Conservation (phyloP, 345 rosid species). For the Dovyalis caffra region DNA sequence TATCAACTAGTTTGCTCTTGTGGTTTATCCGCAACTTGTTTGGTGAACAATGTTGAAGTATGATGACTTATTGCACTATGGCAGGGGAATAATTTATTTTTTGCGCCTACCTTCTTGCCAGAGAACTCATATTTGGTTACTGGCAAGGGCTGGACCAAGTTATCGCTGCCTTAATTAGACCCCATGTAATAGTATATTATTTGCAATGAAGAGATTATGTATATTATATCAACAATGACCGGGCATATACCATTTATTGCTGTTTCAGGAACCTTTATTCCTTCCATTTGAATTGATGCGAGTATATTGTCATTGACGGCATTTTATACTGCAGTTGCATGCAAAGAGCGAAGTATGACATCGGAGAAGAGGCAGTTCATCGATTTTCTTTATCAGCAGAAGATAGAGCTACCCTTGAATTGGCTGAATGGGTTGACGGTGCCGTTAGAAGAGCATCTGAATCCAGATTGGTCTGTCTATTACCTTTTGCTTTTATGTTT, state of each 20-base stretch:
- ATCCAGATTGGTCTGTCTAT: slow-evolving; percentile 25
- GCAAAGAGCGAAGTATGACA: slow-evolving; percentile 93
- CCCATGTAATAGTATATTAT: too few species aligned
- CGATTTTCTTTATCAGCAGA: slow-evolving; percentile 92
- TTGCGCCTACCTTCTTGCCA: neutral
- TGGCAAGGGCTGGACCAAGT: neutral
- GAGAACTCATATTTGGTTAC: neutral
- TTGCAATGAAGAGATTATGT: neutral
- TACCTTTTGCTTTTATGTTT: slow-evolving; percentile 6
- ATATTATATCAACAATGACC: neutral
- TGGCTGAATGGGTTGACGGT: slow-evolving; percentile 93
- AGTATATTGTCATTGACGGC: slow-evolving; percentile 3
- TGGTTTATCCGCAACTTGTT: neutral
- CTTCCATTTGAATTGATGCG: neutral
- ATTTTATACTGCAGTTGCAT: slow-evolving; percentile 65
- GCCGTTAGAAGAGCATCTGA: slow-evolving; percentile 71
- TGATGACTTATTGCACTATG: neutral
- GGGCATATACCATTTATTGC: too few species aligned
- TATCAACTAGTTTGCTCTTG: slow-evolving; percentile 14
- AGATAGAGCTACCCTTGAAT: slow-evolving; percentile 94
- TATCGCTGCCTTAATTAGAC: neutral
- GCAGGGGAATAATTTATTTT: neutral
- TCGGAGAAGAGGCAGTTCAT: slow-evolving; percentile 92
- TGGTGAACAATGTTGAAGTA: neutral
- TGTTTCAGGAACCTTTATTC: neutral